Evolutionary conservation across 352 stramenopile species (phyloP), one percentile per base, ranked within the genome.

Genomic region (Globisporangium paddicum): DNA sequence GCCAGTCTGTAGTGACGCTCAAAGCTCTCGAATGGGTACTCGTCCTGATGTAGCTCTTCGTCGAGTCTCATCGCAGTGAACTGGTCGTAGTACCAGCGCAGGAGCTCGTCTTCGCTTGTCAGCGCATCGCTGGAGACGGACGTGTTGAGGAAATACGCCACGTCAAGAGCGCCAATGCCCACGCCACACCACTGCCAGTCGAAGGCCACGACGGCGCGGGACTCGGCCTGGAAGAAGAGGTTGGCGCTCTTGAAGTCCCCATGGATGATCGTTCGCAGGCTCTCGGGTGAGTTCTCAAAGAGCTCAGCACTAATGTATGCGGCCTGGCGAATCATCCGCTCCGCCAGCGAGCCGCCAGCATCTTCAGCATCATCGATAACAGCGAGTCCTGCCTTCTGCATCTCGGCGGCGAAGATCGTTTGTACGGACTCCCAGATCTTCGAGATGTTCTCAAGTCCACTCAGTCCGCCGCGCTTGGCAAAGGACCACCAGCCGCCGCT

Each of bases 161-260:
- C 78, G 58, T 90, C 80, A 46, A 86, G 61, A 13, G 63, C 80
- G 4, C 78, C 80, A 8, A 88, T 66, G n/a, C 72, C 80, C 21
- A 86, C 50, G 3, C 80, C 80, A 14, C 62, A 73, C 80, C 80
- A 90, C 54, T 90, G 78, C 80, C 80, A 90, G 62, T 90, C 80
- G 44, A 90, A 90, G 5, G 78, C 80, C 54, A 84, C 71, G 14
- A 80, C 78, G 16, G 74, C 52, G 5, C 71, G 66, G 9, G 73
- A 68, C 28, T 60, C 38, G 0, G 64, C 35, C 16, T 87, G 48
- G 45, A 90, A 90, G 54, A 88, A 88, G 9, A 90, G 55, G 49
- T 90, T 90, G 50, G 73, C 76, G 28, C 72, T 86, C 68, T 90
- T 90, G 62, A 80, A 85, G 55, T 90, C 80, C 18, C 80, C 80